Base-by-base conservation (phyloP, 2,329 filamentous ascomycete species). In the Aspergillus sp. region DNA sequence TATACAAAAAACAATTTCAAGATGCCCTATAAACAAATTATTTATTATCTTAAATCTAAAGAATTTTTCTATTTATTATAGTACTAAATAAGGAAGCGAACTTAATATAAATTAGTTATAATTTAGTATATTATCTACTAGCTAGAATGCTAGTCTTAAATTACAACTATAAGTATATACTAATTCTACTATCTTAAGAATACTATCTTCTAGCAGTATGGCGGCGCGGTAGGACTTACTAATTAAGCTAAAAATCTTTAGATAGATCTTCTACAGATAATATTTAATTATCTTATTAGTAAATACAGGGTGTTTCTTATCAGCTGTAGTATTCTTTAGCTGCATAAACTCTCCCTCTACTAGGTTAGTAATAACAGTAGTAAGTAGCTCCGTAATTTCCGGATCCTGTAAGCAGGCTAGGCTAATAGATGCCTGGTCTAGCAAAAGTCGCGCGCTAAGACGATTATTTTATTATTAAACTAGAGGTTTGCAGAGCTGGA, bases 291-390 rank as follows among this genome's bases (percentile, higher is more conserved):
- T 89, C 49, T 96, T 89, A 65, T 96, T 90, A 1, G 88, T 94
- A 82, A 89, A 97, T 9, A 81, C 77, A 1, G 93, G 93, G 61
- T 89, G 86, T 59, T 82, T 80, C 78, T 97, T 93, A 68, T 96
- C 93, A 60, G 83, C 81, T 43, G 89, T 89, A 1, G 94, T 97
- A 73, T 99, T 99, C 77, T 96, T 95, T 63, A 99, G 79, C 78
- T 99, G 94, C 94, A 99, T 99, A 77, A 99, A 97, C 74, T 99
- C 94, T 67, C 94, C 94, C 76, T 99, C 94, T 17, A 99, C 92
- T 22, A 99, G 79, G 70, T 99, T 99, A 42, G 94, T 93, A 62
- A 99, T 97, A 38, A 97, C 94, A 1, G 93, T 97, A 3, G 94
- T 91, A 30, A 99, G 78, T 7, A 99, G 82, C 75, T 99, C 94